Base-by-base conservation (phyloP, 163 green algal genomes). In the Scenedesmus sp. region DNA sequence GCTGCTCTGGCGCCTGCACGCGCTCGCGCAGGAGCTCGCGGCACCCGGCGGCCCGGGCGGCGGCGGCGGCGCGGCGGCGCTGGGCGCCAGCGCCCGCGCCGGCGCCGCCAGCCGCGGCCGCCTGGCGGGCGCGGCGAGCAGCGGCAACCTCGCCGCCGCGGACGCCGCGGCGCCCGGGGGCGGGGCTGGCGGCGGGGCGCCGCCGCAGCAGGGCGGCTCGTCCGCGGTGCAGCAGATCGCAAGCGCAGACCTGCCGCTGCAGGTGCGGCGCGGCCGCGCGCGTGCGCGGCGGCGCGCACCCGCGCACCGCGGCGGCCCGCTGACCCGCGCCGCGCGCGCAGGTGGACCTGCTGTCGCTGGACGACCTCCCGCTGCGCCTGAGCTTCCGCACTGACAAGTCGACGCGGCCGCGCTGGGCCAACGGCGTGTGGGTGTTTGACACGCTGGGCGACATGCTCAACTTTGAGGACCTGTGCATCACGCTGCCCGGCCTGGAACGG, bases 381-480 rank as follows among this genome's bases (percentile, higher is more conserved):
- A 84, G 50, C 47, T 90, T 91, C 83, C 82, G 80, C 70, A 67
- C 83, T 10, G 84, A 89, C 15, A 60, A 80, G 10, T 20, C n/a
- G 18, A 36, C 13, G 22, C 74, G 87, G 0, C 86, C 87, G 1
- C 66, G 84, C 56, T 85, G 76, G 53, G 78, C 80, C 24, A 51
- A 83, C 51, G 73, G 77, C 60, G 62, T 80, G 74, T 50, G 45
- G 54, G 13, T 78, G 26, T 47, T 92, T 39, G 67, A 63, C 60
- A 56, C 88, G 47, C 77, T 83, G 6, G 66, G 87, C 47, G 83
- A 91, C 34, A 83, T 92, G 60, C 78, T 86, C 18, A 85, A 84
- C 64, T 54, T 93, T 70, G 85, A 90, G 42, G 85, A 89, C 48
- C 64, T 93, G 65, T 29, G 60, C n/a, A 75, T 91, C 51, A 81